Evolutionary conservation across 129 eudicot species (phyloP), one percentile per base, ranked within the genome.

Genomic region (Gnaphalium uliginosum): DNA sequence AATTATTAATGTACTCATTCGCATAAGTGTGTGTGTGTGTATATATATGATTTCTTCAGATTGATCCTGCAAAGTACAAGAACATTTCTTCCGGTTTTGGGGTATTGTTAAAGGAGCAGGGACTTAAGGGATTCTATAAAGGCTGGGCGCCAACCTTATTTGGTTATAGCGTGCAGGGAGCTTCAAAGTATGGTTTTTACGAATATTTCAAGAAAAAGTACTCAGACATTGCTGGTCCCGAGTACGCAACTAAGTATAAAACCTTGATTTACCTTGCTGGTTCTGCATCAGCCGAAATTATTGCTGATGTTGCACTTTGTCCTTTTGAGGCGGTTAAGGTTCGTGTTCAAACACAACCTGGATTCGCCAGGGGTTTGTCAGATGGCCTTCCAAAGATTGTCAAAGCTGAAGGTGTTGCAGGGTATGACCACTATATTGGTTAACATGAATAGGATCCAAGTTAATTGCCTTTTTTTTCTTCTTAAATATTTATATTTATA

Each of bases 321-420:
- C 98, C 98, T 26, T 85, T 93, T 57, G 98, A 90, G 84, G 98
- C 98, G 0, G 95, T 90, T 18, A 93, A 93, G 87, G 94, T 93
- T 76, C 96, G 98, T 37, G 96, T 93, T 27, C 98, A 93, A 76
- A 93, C 98, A 54, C 96, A 93, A 68, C 96, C 96, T 48, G 89
- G 89, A 29, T 93, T 90, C 22, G 98, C 98, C 35, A 83, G 67
- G 51, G 96, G 98, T 10, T 69, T 93, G 74, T 79, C 90, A 0
- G 96, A 93, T 58, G 96, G 96, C 17, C 72, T 93, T 32, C 98
- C 98, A 24, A 93, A 93, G 80, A 73, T 93, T 61, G 35, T 93
- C 84, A 86, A 61, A 74, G 77, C 89, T 76, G 95, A 92, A 84
- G 98, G 96, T 54, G 87, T 66, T 82, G 70, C 79, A 21, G 95